Percentiles rank a stretch among this genome's conserved stretches.
Evolutionary conservation across 129 eudicot genomes (phyloP).

Genomic region (Pulicaria dysenterica): DNA sequence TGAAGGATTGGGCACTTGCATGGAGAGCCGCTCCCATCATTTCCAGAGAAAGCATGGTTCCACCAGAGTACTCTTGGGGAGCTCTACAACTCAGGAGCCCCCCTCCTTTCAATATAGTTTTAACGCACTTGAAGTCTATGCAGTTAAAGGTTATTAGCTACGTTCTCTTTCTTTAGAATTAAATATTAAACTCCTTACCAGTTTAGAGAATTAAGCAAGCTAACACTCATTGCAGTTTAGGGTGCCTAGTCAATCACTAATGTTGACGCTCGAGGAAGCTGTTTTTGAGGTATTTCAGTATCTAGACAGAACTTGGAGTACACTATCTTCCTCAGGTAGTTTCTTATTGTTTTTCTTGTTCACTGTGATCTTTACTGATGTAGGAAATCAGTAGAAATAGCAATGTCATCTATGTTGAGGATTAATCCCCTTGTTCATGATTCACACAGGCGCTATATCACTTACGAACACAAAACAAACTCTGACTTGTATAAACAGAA

Average conservation of each 20-base stretch:
- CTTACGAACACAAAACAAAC: no score
- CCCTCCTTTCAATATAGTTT: neutral
- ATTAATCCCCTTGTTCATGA: no score
- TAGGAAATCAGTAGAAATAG: no score
- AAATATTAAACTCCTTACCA: neutral
- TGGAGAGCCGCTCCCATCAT: conserved; percentile 11
- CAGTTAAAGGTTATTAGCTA: conserved; percentile 23
- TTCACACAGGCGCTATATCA: no score
- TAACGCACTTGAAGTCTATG: neutral
- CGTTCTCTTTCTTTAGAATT: no score
- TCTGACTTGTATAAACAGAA: no score
- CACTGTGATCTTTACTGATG: neutral
- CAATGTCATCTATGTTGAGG: neutral
- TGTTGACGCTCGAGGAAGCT: no score
- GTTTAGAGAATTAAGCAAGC: no score
- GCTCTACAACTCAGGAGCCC: conserved; percentile 7
- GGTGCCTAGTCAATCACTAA: no score
- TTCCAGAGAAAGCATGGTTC: conserved; percentile 2
- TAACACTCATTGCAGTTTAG: conserved; percentile 25
- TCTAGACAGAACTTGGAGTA: conserved; percentile 59
- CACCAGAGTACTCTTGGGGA: conserved; percentile 18
- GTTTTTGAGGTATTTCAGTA: conserved; percentile 61
- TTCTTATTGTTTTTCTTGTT: conserved; percentile 6
- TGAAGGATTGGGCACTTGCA: conserved; percentile 2
- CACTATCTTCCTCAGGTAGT: conserved; percentile 70